These are phyloP conservation scores for Mortierella sp. DNA, from an alignment of 371 early-diverging fungal genomes.

Conservation along the genomic window DNA sequence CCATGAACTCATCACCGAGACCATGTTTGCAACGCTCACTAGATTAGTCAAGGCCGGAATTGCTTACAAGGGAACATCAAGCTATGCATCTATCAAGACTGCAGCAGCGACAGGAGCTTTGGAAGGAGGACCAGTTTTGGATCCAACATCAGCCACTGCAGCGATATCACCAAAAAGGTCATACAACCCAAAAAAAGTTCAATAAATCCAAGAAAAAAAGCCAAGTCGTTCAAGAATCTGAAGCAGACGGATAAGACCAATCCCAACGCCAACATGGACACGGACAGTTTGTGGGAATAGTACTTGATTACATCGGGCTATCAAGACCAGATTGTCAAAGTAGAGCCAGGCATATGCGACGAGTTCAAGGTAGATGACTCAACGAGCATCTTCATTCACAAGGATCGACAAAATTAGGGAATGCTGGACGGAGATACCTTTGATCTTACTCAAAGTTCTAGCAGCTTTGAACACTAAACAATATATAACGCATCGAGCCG, in stretches of 20 bases:
- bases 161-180: constrained; percentile 5
- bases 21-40: constrained; percentile 64
- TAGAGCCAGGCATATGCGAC: no score
- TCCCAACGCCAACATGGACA: not conserved
- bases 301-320: no score
- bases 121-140: not conserved
- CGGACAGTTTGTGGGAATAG: no score
- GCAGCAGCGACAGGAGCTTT: constrained; percentile 2
- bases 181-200: constrained; percentile 21
- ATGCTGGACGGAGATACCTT: no score
- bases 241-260: not conserved
- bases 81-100: constrained; percentile 47
- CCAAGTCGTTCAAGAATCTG: constrained; percentile 11
- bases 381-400: no score
- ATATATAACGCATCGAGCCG: no score
- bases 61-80: constrained; percentile 70
- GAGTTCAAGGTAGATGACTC: no score
- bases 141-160: not conserved
- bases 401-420: no score
- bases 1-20: constrained; percentile 66
- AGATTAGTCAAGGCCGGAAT: constrained; percentile 71
- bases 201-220: constrained; percentile 7
- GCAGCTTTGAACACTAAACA: no score
- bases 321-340: no score
- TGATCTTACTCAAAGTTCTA: no score